Evolutionary conservation across 306 rosid genomes (phyloP).

Genomic region (Corylus avellana): DNA sequence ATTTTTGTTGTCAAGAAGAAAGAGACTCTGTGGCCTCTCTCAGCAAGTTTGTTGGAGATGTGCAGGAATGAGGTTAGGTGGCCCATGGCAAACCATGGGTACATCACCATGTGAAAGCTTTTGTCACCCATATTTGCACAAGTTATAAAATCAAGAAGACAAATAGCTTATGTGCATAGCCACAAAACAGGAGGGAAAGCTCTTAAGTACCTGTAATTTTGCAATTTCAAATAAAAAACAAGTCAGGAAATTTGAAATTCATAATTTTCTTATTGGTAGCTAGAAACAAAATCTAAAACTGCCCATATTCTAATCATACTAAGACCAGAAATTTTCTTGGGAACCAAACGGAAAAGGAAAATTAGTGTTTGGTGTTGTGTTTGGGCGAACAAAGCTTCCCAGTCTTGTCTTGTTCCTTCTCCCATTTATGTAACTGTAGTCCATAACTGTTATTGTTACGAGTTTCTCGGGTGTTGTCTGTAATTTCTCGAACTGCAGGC

Average conservation of each 20-base stretch:
- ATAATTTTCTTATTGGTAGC: not conserved
- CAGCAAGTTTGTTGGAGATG: conserved; percentile 66
- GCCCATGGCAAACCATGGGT: conserved; percentile 76
- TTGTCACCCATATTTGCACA: conserved; percentile 23
- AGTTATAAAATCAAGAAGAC: not conserved
- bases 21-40: conserved; percentile 58
- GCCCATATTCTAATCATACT: not conserved
- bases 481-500: too few species aligned
- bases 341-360: conserved; percentile 9
- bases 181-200: not conserved
- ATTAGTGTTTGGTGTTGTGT: conserved; percentile 2
- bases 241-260: too few species aligned
- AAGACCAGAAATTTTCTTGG: not conserved
- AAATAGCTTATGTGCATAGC: not conserved
- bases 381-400: conserved; percentile 92
- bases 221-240: not conserved
- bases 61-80: conserved; percentile 60
- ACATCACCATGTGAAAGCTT: conserved; percentile 54
- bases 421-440: conserved; percentile 45
- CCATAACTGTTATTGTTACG: too few species aligned
- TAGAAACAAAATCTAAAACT: not conserved
- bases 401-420: conserved; percentile 91
- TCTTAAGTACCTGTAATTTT: not conserved
- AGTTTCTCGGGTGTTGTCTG: too few species aligned
- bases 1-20: conserved; percentile 53